Conservation (phyloP, 176 grass and related monocot genomes). For the Tillandsia leiboldiana region DNA sequence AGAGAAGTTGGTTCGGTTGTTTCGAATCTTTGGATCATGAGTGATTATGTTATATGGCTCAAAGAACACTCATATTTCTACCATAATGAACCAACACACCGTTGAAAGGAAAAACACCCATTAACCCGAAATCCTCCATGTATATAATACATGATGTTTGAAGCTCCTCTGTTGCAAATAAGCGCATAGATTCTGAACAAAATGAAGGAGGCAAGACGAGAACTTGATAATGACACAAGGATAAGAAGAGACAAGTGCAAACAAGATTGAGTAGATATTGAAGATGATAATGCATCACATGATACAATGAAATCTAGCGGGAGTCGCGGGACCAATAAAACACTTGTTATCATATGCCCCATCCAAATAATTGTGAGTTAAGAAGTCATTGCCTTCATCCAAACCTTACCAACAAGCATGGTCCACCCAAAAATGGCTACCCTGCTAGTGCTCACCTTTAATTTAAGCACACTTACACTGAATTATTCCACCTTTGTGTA, state of each 20-base stretch:
- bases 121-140: conserved; percentile 11
- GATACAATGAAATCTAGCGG: conserved; percentile 15
- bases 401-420: conserved; percentile 25
- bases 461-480: background rate
- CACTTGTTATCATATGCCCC: conserved; percentile 32
- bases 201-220: conserved; percentile 6
- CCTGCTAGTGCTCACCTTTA: conserved; percentile 23
- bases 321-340: conserved; percentile 18
- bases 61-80: background rate
- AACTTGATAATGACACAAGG: conserved; percentile 3
- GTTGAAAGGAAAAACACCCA: conserved; percentile 14
- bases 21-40: background rate
- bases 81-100: background rate
- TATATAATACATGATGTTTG: background rate
- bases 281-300: conserved; percentile 21
- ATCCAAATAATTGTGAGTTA: background rate
- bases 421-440: conserved; percentile 29
- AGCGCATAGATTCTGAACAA: background rate
- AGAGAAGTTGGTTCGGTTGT: too few species aligned
- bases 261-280: conserved; percentile 10
- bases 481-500: conserved; percentile 2
- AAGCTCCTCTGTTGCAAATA: background rate
- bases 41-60: background rate
- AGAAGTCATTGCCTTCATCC: conserved; percentile 30
- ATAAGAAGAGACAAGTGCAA: conserved; percentile 9